A percentile compares a stretch with the other conserved stretches of the same genome.
Evolutionary conservation across 2,329 filamentous ascomycete genomes (phyloP).

Genomic region (Trichoderma harzianum): DNA sequence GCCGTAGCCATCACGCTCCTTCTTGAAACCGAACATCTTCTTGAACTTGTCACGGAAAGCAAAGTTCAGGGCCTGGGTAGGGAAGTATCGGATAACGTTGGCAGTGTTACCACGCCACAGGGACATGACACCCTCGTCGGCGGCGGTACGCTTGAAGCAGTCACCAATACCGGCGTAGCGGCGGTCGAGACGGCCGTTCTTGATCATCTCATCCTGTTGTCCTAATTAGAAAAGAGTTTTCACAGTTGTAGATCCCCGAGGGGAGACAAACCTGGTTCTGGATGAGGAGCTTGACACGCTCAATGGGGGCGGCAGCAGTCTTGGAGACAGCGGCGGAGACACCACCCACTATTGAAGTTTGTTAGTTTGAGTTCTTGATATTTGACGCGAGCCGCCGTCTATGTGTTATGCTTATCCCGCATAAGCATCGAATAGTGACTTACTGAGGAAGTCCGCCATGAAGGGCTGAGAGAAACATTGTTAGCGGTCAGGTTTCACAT

Average conservation of each 20-base stretch:
- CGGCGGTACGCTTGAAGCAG: constrained; percentile 91
- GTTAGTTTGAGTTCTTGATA: constrained; percentile 22
- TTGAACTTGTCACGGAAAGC: constrained; percentile 99
- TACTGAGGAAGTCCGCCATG: constrained; percentile 98
- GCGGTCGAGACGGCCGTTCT: constrained; percentile 95
- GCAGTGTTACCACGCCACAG: constrained; percentile 99
- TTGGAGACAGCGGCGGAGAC: constrained; percentile 99
- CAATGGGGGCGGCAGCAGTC: constrained; percentile 98
- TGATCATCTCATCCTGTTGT: constrained; percentile 97
- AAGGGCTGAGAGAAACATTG: constrained; percentile 63
- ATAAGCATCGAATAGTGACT: constrained; percentile 43
- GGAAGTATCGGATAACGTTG: constrained; percentile 99
- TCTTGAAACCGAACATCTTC: constrained; percentile 99
- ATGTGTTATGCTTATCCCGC: background rate
- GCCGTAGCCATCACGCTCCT: constrained; percentile 96
- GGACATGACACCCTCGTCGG: constrained; percentile 88
- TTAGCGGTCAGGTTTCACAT: constrained; percentile 17
- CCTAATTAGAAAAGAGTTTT: constrained; percentile 30
- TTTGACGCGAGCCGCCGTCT: constrained; percentile 14
- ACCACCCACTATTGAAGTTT: constrained; percentile 79
- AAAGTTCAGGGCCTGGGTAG: constrained; percentile 99
- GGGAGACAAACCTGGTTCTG: constrained; percentile 89
- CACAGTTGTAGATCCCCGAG: background rate
- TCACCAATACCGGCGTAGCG: constrained; percentile 92
- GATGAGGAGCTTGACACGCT: constrained; percentile 99